Conservation (phyloP, 1,284 basidiomycete genomes). For the Mixia osmundae region DNA sequence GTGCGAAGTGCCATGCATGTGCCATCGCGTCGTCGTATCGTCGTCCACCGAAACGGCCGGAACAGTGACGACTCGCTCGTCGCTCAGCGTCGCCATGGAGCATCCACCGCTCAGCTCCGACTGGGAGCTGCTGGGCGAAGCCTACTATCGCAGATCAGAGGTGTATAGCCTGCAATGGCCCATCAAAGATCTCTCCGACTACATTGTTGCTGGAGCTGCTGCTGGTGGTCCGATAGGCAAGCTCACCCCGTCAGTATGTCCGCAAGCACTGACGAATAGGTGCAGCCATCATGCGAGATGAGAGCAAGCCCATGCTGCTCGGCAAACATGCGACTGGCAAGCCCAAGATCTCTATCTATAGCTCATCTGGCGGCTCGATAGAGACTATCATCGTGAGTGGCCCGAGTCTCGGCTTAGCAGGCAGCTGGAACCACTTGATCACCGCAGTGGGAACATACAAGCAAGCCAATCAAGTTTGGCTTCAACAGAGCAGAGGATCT, state of each 20-base stretch:
- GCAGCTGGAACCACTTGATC: too few species aligned
- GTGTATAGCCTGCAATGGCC: constrained; percentile 65
- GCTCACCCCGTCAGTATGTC: too few species aligned
- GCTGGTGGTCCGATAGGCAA: constrained; percentile 72
- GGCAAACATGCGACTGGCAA: constrained; percentile 41
- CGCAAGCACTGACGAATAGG: too few species aligned
- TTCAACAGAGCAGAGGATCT: constrained; percentile 61
- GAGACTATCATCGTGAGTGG: constrained; percentile 23
- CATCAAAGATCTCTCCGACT: constrained; percentile 47
- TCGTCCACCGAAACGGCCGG: too few species aligned
- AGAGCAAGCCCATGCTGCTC: constrained; percentile 50
- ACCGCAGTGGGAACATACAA: constrained; percentile 48
- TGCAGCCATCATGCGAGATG: constrained; percentile 76
- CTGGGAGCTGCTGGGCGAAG: constrained; percentile 15
- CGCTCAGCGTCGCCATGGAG: background rate
- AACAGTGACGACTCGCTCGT: background rate
- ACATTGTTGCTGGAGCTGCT: constrained; percentile 51
- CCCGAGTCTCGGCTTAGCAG: too few species aligned
- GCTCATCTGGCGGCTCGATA: constrained; percentile 25
- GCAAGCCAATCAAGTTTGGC: constrained; percentile 49
- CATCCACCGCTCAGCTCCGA: constrained; percentile 1
- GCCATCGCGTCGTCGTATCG: too few species aligned
- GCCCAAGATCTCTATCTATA: constrained; percentile 33
- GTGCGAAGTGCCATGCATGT: too few species aligned
- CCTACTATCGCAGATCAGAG: constrained; percentile 37